Evolutionary conservation across 2,329 filamentous ascomycete genomes (phyloP).

Genomic region (Scedosporium minutisporum): DNA sequence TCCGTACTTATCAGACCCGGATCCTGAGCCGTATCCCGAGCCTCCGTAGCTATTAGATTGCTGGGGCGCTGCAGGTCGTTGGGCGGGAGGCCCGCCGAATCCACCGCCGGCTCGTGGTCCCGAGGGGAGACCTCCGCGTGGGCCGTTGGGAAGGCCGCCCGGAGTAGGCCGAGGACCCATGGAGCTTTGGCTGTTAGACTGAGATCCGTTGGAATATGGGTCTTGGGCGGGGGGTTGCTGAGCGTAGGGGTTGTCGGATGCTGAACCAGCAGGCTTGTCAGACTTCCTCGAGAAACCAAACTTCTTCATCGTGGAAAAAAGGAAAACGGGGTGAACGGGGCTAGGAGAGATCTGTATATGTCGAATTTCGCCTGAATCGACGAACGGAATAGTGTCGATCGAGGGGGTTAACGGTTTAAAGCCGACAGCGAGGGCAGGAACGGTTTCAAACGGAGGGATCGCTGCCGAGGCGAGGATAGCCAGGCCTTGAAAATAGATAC

Average conservation of each 20-base stretch:
- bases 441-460: not conserved
- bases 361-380: not conserved
- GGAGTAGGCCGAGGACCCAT: slow-evolving; percentile 22
- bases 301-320: slow-evolving; percentile 41
- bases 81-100: slow-evolving; percentile 22
- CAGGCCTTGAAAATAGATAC: not conserved
- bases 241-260: slow-evolving; percentile 39
- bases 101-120: slow-evolving; percentile 21
- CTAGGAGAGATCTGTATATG: not conserved
- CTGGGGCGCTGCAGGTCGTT: not conserved
- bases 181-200: not conserved
- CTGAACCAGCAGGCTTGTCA: slow-evolving; percentile 42
- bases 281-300: slow-evolving; percentile 51
- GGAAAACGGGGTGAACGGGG: not conserved
- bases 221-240: slow-evolving; percentile 38
- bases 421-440: not conserved
- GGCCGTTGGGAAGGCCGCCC: slow-evolving; percentile 13
- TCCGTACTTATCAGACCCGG: too few relatives aligned
- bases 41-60: too few relatives aligned
- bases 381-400: not conserved
- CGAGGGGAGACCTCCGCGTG: slow-evolving; percentile 24
- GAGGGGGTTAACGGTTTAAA: not conserved
- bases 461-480: not conserved
- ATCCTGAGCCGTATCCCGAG: too few relatives aligned
- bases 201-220: slow-evolving; percentile 40